Conservation (phyloP, 2,329 filamentous ascomycete species). For the Myriosclerotinia scirpicola region DNA sequence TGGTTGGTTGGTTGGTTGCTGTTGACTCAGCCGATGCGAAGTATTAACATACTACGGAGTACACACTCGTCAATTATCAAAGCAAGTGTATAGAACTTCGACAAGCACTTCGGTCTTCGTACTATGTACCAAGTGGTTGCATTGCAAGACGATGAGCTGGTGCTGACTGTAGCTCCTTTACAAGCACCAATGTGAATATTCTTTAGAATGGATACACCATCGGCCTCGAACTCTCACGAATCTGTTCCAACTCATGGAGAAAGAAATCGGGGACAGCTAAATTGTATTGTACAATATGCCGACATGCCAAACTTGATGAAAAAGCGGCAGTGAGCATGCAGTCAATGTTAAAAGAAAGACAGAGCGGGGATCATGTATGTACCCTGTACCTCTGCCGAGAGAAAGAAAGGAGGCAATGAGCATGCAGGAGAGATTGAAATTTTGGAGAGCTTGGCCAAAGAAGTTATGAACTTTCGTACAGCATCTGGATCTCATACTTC, state of each 20-base stretch:
- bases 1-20: neutral
- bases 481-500: neutral
- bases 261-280: slow-evolving; percentile 26
- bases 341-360: slow-evolving; percentile 53
- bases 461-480: slow-evolving; percentile 47
- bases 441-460: slow-evolving; percentile 58
- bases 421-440: slow-evolving; percentile 55
- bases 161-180: neutral
- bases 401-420: slow-evolving; percentile 43
- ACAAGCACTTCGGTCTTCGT: neutral
- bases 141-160: neutral
- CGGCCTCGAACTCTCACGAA: neutral
- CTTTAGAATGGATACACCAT: slow-evolving; percentile 1
- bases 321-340: slow-evolving; percentile 39
- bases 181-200: neutral
- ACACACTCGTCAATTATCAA: neutral
- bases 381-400: slow-evolving; percentile 48
- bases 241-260: slow-evolving; percentile 1
- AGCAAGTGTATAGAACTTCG: neutral
- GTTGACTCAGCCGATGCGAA: no score
- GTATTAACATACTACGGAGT: no score
- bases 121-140: neutral
- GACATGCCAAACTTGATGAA: slow-evolving; percentile 25
- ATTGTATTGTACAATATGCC: slow-evolving; percentile 30
- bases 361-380: slow-evolving; percentile 49